Evolutionary conservation across 139 green algal species (phyloP), one percentile per base, ranked within the genome.

Genomic region (Chlorella sp.): DNA sequence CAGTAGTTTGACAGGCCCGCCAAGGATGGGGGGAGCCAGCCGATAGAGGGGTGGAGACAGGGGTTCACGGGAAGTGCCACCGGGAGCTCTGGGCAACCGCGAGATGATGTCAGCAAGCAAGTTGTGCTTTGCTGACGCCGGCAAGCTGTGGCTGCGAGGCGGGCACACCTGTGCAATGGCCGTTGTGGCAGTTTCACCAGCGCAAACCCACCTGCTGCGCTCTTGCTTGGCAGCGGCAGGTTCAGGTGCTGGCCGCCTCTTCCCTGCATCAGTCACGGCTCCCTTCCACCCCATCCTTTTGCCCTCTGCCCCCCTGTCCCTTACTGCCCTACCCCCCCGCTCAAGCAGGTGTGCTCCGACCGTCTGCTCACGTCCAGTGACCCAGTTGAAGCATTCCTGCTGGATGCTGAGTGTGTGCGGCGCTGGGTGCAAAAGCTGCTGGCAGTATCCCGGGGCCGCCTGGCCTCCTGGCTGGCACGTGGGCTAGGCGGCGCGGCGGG

Each of bases 331-430:
- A 48, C 73, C 73, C n/a, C 19, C 73, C 34, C 26, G 9, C 34
- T 48, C 69, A 48, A 40, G 0, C 78, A 92, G 81, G 90, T 92
- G 22, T 92, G 90, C 61, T 86, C 37, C 48, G 88, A 93, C 85
- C 85, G 21, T 48, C 90, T 86, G 68, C 73, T 64, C 79, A 92
- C 42, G 61, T 94, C 89, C 57, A 92, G 92, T 75, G 94, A 96
- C 86, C 92, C 94, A 0, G 30, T 93, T 21, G 89, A 95, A 18
- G 93, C 94, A 0, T 92, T 94, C 66, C 89, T 96, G 21, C 42
- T 95, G 66, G 94, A 96, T 78, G 93, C 92, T 7, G 86, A 88
- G n/a, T 95, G 94, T 57, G 91, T 96, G 57, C 90, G 92, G 86
- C 84, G 83, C 24, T 93, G 90, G 91, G 85, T 68, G 36, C n/a